Evolutionary conservation across 164 flowering plant species (phyloP).

Genomic region (Piper betle): DNA sequence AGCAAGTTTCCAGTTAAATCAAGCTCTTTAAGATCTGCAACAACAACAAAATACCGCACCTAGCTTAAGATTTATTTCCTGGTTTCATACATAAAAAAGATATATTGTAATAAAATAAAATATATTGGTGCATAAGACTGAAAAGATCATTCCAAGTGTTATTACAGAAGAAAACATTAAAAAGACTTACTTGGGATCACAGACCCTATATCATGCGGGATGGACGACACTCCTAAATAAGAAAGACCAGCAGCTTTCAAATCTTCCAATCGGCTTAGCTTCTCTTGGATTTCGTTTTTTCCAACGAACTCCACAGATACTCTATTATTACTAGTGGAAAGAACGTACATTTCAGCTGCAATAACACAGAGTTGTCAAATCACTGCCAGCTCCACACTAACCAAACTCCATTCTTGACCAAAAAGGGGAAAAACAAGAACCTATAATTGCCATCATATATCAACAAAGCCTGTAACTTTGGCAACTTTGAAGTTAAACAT

Average conservation of each 20-base stretch:
- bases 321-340: constrained; percentile 58
- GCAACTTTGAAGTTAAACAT: too few species aligned
- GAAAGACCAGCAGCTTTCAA: constrained; percentile 51
- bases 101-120: too few species aligned
- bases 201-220: constrained; percentile 22
- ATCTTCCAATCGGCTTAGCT: constrained; percentile 67
- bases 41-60: constrained; percentile 4
- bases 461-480: too few species aligned
- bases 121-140: not conserved
- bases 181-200: constrained; percentile 52
- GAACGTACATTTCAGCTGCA: constrained; percentile 93
- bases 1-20: constrained; percentile 92
- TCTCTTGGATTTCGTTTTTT: constrained; percentile 67
- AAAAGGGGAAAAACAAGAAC: too few species aligned
- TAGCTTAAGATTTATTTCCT: not conserved
- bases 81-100: too few species aligned
- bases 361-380: not conserved
- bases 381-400: too few species aligned
- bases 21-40: constrained; percentile 78
- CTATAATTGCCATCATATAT: too few species aligned
- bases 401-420: too few species aligned
- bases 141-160: not conserved
- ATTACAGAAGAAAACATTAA: not conserved
- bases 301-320: constrained; percentile 73
- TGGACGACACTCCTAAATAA: constrained; percentile 62